Base-by-base conservation (phyloP, 192 early-diverging fungal species). In the Funneliformis geosporum region DNA sequence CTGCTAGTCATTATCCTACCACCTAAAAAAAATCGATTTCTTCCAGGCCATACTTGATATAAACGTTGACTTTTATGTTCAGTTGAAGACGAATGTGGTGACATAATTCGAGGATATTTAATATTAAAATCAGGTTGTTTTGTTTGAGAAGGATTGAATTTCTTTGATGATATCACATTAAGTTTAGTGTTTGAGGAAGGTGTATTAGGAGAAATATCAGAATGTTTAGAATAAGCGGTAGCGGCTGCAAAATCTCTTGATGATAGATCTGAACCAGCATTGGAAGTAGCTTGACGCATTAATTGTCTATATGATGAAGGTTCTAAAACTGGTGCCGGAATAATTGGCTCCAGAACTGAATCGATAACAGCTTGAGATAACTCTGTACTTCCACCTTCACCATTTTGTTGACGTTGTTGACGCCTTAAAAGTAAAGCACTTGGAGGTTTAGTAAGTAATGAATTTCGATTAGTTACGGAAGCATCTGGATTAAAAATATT, bases 1-100 rank as follows among this genome's bases (percentile, higher is more conserved):
- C 85, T 86, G 80, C 92, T 92, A 0, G 93, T 94, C 76, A 92
- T 85, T 47, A 89, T 80, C 40, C 91, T 88, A 2, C 93, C 93
- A 28, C 85, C 79, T 28, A 88, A 88, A 71, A 90, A 88, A 81
- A 92, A 92, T 55, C 85, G 80, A 82, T 88, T 91, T 71, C 79
- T 76, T 21, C 89, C 89, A n/a, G 86, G 83, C 80, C 86, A 90
- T 10, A 84, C 16, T 77, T 88, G 79, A 64, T 90, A 90, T 28
- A 79, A 14, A 25, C 77, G 65, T 70, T 47, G 42, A 7, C 46
- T 33, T 38, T 40, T 79, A 16, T 65, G 46, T 43, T 75, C 59
- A 39, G 73, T 39, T 0, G 21, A 11, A 16, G 33, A n/a, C 8
- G 71, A 47, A 33, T 55, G 14, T 14, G 73, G 16, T 42, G 28